Base-by-base conservation (phyloP, 2,329 filamentous ascomycete genomes). In the Beauveria sp. region DNA sequence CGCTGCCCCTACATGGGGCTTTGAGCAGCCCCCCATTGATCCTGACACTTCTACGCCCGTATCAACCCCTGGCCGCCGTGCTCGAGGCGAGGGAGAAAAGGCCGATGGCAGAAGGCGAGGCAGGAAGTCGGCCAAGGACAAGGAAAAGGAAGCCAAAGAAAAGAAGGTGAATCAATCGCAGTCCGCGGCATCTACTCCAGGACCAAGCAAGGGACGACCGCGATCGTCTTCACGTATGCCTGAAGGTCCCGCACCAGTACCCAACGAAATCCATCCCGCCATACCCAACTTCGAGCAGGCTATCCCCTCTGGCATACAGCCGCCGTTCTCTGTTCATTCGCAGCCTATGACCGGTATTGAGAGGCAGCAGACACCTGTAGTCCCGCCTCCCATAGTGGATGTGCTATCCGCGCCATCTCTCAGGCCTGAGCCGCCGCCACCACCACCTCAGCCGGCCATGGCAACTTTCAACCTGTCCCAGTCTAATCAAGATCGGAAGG, bases 1-100 rank as follows among this genome's bases (percentile, higher is more conserved):
- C 24, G 84, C 84, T 20, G 89, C 90, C 12, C 89, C 90, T 3
- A 90, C 86, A 0, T 93, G 88, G 77, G 84, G 84, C 48, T 84
- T 81, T 62, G 88, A 90, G 68, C 87, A 73, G 68, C 78, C 69
- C 61, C 74, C 76, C 10, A 79, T 76, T 34, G 88, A 91, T 63
- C 82, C 82, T 18, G 88, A 91, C 67, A 79, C 77, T 49, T 75
- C 77, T 53, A 84, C 84, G 2, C 80, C 82, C 10, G 78, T 77
- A 10, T 81, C 81, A n/a, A 88, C 85, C 3, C 83, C 83, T 2
- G 78, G 79, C 4, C 80, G 82, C 26, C 79, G 83, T 31, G 70
- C 73, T 50, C 82, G 77, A 67, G 75, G 74, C 52, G 76, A 82
- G 52, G 65, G 72, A 20, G 82, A 84, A 63, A 84, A 83, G 67